Evolutionary conservation across 2,329 filamentous ascomycete genomes (phyloP), one percentile per base, ranked within the genome.

Genomic region (Trichoderma pleuroti): DNA sequence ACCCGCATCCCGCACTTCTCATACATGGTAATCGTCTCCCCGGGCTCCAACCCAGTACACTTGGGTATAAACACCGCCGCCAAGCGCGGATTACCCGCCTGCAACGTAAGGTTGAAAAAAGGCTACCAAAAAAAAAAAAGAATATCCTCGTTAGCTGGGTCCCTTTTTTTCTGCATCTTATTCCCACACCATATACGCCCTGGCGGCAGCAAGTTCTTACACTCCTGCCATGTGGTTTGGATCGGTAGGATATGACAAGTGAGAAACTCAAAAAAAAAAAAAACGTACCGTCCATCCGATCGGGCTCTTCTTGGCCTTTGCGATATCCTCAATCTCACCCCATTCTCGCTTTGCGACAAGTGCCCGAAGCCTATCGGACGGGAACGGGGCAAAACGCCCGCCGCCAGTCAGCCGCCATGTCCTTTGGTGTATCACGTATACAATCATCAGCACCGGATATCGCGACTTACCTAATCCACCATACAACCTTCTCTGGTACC

Each of bases 231-330:
- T 21, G 65, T 68, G 52, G 28, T 34, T 57, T 12, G 3, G 36
- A 60, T 46, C 54, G 65, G 28, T 49, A 26, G 10, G 64, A 67
- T 57, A n/a, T 56, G 30, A 57, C 49, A 34, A 11, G 61, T 46
- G 26, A 24, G 30, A 68, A 68, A 60, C 11, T 24, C 28, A 46
- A 60, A 54, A 83, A 66, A 52, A 83, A 46, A 60, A 54, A 83
- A 66, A 52, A 83, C 89, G 85, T 81, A 93, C 92, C 88, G 97
- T 93, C 96, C 96, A 99, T 12, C 95, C 95, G 78, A 99, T 98
- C 0, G 95, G 93, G 71, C 92, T 96, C 81, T 94, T 97, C 77
- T 92, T 88, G 77, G 86, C 87, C 78, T 91, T 92, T 42, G 89
- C 88, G 75, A 93, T 88, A 75, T 98, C 94, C 79, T 98, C 94